Percentiles rank a stretch among this genome's conserved stretches.
phyloP scores from a whole-genome alignment of 2,329 filamentous ascomycete genomes.

The Ceratocystiopsis brevicomis region DNA sequence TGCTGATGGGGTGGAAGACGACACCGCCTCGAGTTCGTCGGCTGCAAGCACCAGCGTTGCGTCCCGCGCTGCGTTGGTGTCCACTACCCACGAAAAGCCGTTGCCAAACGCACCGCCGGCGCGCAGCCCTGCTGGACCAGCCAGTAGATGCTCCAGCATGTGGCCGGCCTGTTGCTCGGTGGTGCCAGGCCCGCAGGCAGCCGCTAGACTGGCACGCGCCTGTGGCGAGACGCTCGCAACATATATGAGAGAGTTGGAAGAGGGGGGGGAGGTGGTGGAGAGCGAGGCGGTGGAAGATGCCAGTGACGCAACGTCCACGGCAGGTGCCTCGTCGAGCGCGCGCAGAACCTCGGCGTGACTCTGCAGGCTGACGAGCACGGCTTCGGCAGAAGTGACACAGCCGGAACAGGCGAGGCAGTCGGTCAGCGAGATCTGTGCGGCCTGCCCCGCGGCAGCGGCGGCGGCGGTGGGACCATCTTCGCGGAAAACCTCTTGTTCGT shows the following conservation, averaged over 20 bases:
- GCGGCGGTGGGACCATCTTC: slow-evolving; percentile 51
- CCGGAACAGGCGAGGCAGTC: slow-evolving; percentile 96
- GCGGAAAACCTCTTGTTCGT: slow-evolving; percentile 73
- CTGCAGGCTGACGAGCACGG: slow-evolving; percentile 86
- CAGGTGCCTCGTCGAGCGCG: slow-evolving; percentile 43
- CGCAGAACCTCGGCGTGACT: slow-evolving; percentile 80
- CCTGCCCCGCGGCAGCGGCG: slow-evolving; percentile 27
- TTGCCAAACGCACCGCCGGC: slow-evolving; percentile 53
- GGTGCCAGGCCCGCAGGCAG: slow-evolving; percentile 54
- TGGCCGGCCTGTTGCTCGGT: slow-evolving; percentile 55
- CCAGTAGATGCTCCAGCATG: slow-evolving; percentile 68
- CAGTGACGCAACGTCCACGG: neutral
- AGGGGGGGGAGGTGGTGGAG: slow-evolving; percentile 13
- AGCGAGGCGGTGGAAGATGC: slow-evolving; percentile 8
- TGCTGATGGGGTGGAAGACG: too few relatives aligned
- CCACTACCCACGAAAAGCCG: slow-evolving; percentile 73
- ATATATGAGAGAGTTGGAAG: slow-evolving; percentile 43
- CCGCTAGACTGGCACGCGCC: slow-evolving; percentile 71
- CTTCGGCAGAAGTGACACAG: slow-evolving; percentile 92
- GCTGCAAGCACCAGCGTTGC: slow-evolving; percentile 65
- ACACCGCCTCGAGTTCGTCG: slow-evolving; percentile 36
- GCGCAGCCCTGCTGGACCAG: slow-evolving; percentile 48
- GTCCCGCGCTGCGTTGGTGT: slow-evolving; percentile 71
- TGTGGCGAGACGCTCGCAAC: slow-evolving; percentile 89
- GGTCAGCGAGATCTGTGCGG: slow-evolving; percentile 85